Evolutionary conservation across 1,139 yeast genomes (phyloP).

Genomic region (Blastobotrys proliferans): DNA sequence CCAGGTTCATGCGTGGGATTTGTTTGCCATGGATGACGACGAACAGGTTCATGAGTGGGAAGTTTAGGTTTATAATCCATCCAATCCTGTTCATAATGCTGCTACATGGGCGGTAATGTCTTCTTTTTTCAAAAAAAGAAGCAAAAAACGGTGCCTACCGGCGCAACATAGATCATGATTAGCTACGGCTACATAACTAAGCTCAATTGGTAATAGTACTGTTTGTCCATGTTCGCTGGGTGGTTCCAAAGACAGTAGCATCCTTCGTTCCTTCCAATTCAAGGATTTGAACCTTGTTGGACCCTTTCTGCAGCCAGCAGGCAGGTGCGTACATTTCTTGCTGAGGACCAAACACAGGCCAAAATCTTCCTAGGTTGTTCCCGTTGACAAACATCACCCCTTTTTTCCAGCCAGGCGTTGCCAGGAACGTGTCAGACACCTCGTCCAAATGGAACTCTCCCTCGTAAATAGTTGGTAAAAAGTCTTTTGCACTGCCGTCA

Average conservation of each 20-base stretch:
- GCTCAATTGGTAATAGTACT: background rate
- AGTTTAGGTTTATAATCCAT: too few species aligned
- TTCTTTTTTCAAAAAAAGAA: too few species aligned
- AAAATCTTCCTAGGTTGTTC: slow-evolving; percentile 11
- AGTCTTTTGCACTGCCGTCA: background rate
- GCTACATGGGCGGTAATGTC: too few species aligned
- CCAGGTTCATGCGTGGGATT: too few species aligned
- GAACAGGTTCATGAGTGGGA: too few species aligned
- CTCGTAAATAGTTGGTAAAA: slow-evolving; percentile 9
- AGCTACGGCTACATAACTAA: too few species aligned
- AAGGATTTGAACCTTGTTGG: slow-evolving; percentile 6
- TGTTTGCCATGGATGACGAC: too few species aligned
- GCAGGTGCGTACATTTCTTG: slow-evolving; percentile 11
- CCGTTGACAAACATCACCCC: slow-evolving; percentile 13
- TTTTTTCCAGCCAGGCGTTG: slow-evolving; percentile 9
- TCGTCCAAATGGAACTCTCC: slow-evolving; percentile 8
- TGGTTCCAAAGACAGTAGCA: background rate
- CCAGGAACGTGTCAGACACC: slow-evolving; percentile 9
- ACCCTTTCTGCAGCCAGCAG: slow-evolving; percentile 3
- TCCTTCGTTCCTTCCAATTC: slow-evolving; percentile 7
- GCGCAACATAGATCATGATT: too few species aligned
- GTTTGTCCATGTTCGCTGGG: background rate
- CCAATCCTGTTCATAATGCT: too few species aligned
- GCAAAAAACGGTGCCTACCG: too few species aligned
- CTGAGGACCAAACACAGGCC: slow-evolving; percentile 13